Base-by-base conservation (phyloP, 1,284 basidiomycete genomes). In the Fomes fomentarius region DNA sequence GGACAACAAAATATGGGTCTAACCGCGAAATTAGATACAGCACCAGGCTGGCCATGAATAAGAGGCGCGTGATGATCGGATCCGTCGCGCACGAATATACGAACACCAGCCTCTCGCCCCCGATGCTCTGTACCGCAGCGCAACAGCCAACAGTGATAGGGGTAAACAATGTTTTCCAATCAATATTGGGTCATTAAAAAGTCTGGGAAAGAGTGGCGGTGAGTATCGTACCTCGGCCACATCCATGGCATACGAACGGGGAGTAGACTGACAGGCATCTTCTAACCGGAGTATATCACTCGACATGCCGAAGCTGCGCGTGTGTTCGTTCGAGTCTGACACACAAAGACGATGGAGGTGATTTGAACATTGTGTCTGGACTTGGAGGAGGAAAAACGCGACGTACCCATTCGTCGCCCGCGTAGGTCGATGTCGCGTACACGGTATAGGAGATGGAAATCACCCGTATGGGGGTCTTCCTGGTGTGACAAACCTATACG, bases 251-350 rank as follows among this genome's bases (percentile, higher is more conserved):
- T 25, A 25, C 4, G 43, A n/a, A 24, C 30, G 33, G 33, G n/a
- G 12, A 15, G 4, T 17, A 28, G 28, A 34, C 44, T 52, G 50
- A 41, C 37, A 41, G 34, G 28, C 26, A 14, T 24, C 24, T 21
- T 31, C 43, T 21, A 22, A 12, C 21, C 26, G 12, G 11, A 45
- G 14, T 21, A 52, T 22, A 38, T 52, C 43, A 1, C 35, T 34
- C 15, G 43, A 52, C 24, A 40, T 43, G 6, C 50, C 50, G 38
- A 52, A 52, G 30, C 50, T 52, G 25, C 44, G 50, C n/a, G 50
- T 52, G 38, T 31, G n/a, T 12, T n/a, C 24, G 37, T 52, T 52
- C 17, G 50, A 52, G 50, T 52, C 50, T 52, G 41, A 2, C 25
- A 38, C n/a, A n/a, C n/a, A n/a, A n/a, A n/a, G n/a, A n/a, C n/a